These are phyloP conservation scores for Backusella luteola DNA, from an alignment of 192 early-diverging fungal species.

Conservation along the genomic window DNA sequence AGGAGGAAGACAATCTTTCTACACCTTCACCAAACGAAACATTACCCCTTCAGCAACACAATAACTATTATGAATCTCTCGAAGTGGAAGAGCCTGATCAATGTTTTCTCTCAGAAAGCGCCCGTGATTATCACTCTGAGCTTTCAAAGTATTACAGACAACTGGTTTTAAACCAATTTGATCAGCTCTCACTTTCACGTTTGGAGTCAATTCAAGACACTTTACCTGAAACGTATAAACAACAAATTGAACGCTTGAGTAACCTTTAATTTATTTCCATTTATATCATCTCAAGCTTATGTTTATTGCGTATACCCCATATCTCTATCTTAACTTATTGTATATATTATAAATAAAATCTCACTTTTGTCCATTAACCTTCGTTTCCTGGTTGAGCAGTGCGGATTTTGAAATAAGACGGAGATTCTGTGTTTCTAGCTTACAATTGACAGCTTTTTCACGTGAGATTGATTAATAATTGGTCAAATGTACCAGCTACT, in stretches of 20 bases:
- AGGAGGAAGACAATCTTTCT: not conserved
- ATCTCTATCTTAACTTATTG: not conserved
- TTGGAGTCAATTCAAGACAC: not conserved
- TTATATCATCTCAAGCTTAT: not conserved
- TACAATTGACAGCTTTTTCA: not conserved
- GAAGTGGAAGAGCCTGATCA: not conserved
- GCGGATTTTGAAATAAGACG: not conserved
- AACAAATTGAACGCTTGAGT: not conserved
- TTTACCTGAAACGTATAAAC: not conserved
- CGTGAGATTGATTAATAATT: not conserved
- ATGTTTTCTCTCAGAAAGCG: not conserved
- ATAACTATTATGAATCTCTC: not conserved
- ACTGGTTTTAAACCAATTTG: not conserved
- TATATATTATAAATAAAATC: not conserved
- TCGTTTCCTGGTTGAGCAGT: not conserved
- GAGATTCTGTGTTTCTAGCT: not conserved
- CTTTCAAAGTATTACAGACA: not conserved
- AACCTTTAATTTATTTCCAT: not conserved
- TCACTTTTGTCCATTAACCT: not conserved
- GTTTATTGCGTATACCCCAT: not conserved
- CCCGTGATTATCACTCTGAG: not conserved
- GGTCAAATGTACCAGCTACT: not conserved
- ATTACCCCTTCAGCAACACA: not conserved
- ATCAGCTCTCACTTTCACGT: not conserved
- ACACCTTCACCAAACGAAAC: not conserved